A percentile compares a stretch with the other conserved stretches of the same genome.
phyloP scores from a whole-genome alignment of 2,329 filamentous ascomycete species.

The Trichoderma aggressivum region DNA sequence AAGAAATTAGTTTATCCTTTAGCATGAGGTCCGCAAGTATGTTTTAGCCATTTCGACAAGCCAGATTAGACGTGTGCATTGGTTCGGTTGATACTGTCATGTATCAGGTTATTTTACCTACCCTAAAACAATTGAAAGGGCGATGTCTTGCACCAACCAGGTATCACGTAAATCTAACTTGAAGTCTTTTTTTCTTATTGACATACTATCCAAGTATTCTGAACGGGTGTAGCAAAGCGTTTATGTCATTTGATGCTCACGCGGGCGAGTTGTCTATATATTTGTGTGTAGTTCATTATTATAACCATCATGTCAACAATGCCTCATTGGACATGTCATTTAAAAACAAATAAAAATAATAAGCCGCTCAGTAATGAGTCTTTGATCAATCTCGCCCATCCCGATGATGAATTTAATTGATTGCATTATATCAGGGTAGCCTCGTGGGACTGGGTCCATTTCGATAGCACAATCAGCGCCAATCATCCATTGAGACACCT shows the following conservation, averaged over 20 bases:
- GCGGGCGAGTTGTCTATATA: not conserved
- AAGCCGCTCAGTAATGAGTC: too few species aligned
- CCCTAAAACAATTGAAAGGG: not conserved
- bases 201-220: not conserved
- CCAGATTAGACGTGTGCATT: not conserved
- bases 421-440: accelerated
- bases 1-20: not conserved
- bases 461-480: not conserved
- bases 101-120: not conserved
- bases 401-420: not conserved
- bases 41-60: not conserved
- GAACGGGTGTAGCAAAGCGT: not conserved
- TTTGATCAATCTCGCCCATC: not conserved
- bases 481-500: not conserved
- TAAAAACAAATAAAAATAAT: too few species aligned
- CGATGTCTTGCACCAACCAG: not conserved
- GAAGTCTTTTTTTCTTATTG: not conserved
- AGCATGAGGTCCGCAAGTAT: not conserved
- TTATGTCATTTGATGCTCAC: not conserved
- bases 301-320: too few species aligned
- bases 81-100: not conserved
- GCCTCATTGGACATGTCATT: too few species aligned
- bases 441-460: not conserved
- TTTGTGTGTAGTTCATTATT: too few species aligned
- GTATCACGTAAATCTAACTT: not conserved